Conservation (phyloP, 495 filamentous ascomycete genomes). For the Mycothermus thermophilus region DNA sequence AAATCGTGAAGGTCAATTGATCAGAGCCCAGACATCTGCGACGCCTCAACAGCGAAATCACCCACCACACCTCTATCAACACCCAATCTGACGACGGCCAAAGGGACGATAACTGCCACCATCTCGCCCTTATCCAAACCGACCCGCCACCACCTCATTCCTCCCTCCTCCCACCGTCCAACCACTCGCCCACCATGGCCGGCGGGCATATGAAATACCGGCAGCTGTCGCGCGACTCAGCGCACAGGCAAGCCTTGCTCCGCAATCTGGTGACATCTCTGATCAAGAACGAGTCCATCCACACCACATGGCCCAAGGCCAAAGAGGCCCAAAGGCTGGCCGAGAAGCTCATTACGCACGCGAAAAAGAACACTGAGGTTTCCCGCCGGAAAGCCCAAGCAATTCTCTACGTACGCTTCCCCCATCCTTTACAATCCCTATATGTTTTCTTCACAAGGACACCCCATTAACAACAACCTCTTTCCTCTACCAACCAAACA, state of each 20-base stretch:
- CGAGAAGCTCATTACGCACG: conserved; percentile 85
- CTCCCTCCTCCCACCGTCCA: neutral
- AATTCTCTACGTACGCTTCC: conserved; percentile 63
- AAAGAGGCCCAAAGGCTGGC: conserved; percentile 91
- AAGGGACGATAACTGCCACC: neutral
- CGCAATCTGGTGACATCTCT: conserved; percentile 96
- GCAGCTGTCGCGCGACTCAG: conserved; percentile 64
- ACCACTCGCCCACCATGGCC: conserved; percentile 45
- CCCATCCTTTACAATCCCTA: neutral
- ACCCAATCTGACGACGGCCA: neutral
- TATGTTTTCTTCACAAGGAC: neutral
- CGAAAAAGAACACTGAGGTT: conserved; percentile 77
- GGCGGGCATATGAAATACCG: conserved; percentile 76
- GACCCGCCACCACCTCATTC: neutral
- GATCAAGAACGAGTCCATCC: conserved; percentile 80
- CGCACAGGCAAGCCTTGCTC: conserved; percentile 84
- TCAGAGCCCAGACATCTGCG: too few relatives aligned
- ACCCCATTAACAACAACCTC: too few relatives aligned
- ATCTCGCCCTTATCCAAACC: neutral
- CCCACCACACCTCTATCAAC: too few relatives aligned
- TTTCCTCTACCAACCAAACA: too few relatives aligned
- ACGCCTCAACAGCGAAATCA: too few relatives aligned
- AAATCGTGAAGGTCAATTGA: too few relatives aligned
- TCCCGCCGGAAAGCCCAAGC: conserved; percentile 49
- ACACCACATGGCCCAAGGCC: conserved; percentile 88